These are phyloP conservation scores for Aspergillus sp. DNA, from an alignment of 2,329 filamentous ascomycete species.

Conservation along the genomic window DNA sequence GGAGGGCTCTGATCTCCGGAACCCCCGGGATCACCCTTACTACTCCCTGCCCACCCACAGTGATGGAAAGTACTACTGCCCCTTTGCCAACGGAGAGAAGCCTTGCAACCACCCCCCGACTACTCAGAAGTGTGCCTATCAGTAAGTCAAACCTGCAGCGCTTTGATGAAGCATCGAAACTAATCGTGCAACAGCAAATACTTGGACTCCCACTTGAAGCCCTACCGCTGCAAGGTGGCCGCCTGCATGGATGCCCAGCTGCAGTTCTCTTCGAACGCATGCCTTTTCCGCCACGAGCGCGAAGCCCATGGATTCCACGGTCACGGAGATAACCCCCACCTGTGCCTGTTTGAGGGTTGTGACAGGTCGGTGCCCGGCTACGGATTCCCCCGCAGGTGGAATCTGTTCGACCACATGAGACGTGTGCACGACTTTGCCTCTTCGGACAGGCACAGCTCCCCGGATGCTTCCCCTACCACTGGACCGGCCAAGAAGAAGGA, in stretches of 20 bases:
- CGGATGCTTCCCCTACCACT: conserved; percentile 39
- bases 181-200: conserved; percentile 70
- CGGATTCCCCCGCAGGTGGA: conserved; percentile 94
- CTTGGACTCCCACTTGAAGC: conserved; percentile 93
- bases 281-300: conserved; percentile 88
- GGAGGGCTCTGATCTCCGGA: conserved; percentile 40
- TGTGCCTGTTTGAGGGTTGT: conserved; percentile 84
- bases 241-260: conserved; percentile 84
- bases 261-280: conserved; percentile 92
- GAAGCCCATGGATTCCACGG: conserved; percentile 96
- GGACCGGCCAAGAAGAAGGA: conserved; percentile 44
- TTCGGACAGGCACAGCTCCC: conserved; percentile 46
- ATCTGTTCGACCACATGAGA: conserved; percentile 95
- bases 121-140: conserved; percentile 98
- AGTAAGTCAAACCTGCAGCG: conserved; percentile 64
- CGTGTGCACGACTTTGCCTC: conserved; percentile 72
- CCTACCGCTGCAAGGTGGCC: conserved; percentile 87
- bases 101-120: conserved; percentile 89
- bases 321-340: conserved; percentile 87
- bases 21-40: conserved; percentile 45
- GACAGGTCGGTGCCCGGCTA: conserved; percentile 79
- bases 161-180: conserved; percentile 14
- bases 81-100: conserved; percentile 67
- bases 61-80: conserved; percentile 92
- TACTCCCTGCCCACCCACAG: conserved; percentile 45